A percentile compares a stretch with the other conserved stretches of the same genome.
Evolutionary conservation across 1,284 basidiomycete genomes (phyloP).

Genomic region (Cryptococcus sp.): DNA sequence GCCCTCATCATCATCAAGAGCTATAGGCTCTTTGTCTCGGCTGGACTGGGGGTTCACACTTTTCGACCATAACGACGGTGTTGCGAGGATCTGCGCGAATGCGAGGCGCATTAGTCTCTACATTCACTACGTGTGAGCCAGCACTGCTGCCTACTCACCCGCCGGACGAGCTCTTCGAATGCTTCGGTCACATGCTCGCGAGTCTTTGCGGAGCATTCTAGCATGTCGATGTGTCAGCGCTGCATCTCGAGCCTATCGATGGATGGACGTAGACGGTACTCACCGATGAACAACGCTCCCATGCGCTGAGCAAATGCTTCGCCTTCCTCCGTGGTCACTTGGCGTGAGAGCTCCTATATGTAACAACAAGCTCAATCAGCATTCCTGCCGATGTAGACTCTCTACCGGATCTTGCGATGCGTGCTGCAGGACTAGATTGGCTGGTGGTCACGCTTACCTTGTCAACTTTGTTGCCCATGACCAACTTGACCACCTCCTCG

Average conservation of each 20-base stretch:
- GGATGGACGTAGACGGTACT: conserved; percentile 45
- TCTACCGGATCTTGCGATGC: not conserved
- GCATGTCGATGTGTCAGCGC: conserved; percentile 11
- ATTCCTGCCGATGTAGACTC: not conserved
- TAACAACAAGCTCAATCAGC: not conserved
- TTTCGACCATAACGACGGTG: conserved; percentile 47
- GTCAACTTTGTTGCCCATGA: conserved; percentile 94
- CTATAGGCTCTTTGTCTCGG: conserved; percentile 7
- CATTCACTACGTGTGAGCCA: not conserved
- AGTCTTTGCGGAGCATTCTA: conserved; percentile 74
- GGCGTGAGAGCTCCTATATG: conserved; percentile 77
- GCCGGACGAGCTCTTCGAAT: conserved; percentile 76
- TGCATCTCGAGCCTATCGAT: not conserved
- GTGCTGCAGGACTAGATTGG: too few relatives aligned
- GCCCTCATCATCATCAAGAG: conserved; percentile 12
- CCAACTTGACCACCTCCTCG: conserved; percentile 84
- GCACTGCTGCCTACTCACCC: conserved; percentile 47
- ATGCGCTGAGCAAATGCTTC: conserved; percentile 76
- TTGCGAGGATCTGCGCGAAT: conserved; percentile 50
- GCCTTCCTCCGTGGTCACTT: conserved; percentile 79
- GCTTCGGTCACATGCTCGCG: conserved; percentile 74
- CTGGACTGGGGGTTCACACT: not conserved
- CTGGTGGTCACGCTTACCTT: conserved; percentile 58
- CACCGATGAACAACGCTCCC: conserved; percentile 82
- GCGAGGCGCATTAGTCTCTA: not conserved